Percentiles rank a stretch among this genome's conserved stretches.
phyloP scores from a whole-genome alignment of 2,329 filamentous ascomycete genomes.

The Aspergillus sclerotialis region DNA sequence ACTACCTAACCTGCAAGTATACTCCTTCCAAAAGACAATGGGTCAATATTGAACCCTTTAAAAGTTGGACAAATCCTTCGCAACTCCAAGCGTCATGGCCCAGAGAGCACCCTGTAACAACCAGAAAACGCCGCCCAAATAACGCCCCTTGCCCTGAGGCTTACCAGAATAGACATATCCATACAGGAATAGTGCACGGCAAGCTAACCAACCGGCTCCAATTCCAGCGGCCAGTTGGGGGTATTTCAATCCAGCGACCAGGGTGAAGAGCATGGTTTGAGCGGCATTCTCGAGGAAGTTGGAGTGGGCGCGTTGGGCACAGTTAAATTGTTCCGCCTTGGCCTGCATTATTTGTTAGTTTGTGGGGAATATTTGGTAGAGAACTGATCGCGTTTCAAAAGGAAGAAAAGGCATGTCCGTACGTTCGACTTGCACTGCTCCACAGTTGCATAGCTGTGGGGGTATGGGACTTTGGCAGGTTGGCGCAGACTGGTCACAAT shows the following conservation, averaged over 20 bases:
- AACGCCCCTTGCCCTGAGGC: constrained; percentile 31
- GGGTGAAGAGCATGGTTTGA: constrained; percentile 43
- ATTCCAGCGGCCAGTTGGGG: constrained; percentile 42
- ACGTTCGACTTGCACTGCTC: constrained; percentile 46
- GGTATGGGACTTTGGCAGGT: constrained; percentile 49
- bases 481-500: constrained; percentile 44
- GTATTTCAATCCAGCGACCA: constrained; percentile 50
- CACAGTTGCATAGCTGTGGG: constrained; percentile 51
- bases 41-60: constrained; percentile 7
- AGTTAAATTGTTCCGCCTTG: constrained; percentile 43
- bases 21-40: no score
- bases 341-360: constrained; percentile 16
- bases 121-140: constrained; percentile 31
- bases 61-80: constrained; percentile 18
- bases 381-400: no score
- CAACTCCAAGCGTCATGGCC: constrained; percentile 33
- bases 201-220: constrained; percentile 46
- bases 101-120: constrained; percentile 34
- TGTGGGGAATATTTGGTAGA: background rate
- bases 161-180: constrained; percentile 39
- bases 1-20: no score
- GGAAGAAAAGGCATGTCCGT: constrained; percentile 19
- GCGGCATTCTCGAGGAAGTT: constrained; percentile 56
- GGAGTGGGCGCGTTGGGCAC: constrained; percentile 50
- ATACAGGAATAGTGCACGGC: constrained; percentile 43